phyloP scores from a whole-genome alignment of 2,329 filamentous ascomycete genomes.

The Beauveria bassiana region DNA sequence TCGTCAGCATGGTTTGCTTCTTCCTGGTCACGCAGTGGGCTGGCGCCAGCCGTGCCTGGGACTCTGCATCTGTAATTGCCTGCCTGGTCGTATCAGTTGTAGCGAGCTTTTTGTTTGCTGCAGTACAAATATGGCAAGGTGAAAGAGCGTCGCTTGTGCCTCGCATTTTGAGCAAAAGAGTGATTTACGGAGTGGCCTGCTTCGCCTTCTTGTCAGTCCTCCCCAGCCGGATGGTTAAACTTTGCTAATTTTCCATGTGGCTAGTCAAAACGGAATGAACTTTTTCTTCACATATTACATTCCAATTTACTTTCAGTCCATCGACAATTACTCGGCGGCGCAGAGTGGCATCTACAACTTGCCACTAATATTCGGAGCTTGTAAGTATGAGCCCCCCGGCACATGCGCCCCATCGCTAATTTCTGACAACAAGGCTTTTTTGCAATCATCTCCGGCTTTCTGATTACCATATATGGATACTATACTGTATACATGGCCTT shows the following conservation, averaged over 20 bases:
- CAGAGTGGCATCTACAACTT: conserved; percentile 29
- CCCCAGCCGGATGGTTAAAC: neutral
- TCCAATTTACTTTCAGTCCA: conserved; percentile 26
- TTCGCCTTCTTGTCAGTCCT: neutral
- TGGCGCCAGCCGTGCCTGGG: conserved; percentile 31
- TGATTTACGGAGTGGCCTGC: neutral
- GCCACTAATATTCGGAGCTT: conserved; percentile 21
- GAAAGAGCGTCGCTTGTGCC: conserved; percentile 1
- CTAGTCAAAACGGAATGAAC: neutral
- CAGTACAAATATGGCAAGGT: neutral
- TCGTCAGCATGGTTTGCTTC: conserved; percentile 30
- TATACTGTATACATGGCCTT: neutral
- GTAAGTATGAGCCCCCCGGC: neutral
- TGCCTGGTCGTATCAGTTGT: conserved; percentile 23
- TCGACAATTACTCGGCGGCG: conserved; percentile 26
- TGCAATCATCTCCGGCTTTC: neutral
- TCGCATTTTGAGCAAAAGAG: neutral
- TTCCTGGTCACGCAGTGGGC: conserved; percentile 35
- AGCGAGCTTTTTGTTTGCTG: conserved; percentile 21
- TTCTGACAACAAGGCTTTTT: neutral
- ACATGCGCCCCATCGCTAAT: neutral
- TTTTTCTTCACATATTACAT: conserved; percentile 23
- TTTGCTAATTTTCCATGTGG: neutral
- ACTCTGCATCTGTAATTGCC: conserved; percentile 25
- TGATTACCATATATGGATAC: neutral